phyloP scores from a whole-genome alignment of 129 eudicot species.

The Artemisia argyi region DNA sequence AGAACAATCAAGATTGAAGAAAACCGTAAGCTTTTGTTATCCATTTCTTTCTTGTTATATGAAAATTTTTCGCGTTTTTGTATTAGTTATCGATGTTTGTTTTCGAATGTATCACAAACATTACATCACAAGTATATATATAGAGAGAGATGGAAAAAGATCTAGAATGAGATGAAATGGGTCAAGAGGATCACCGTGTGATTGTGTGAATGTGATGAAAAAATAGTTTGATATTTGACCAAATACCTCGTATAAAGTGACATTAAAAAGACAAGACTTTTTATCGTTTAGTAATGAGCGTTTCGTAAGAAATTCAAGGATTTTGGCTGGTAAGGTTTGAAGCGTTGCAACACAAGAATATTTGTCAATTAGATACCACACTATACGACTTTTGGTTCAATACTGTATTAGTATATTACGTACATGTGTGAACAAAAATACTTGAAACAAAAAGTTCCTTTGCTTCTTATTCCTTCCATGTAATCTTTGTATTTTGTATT shows the following conservation, averaged over 20 bases:
- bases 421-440: no score
- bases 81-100: neutral
- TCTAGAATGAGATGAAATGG: neutral
- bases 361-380: no score
- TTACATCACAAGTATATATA: neutral
- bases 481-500: no score
- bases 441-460: no score
- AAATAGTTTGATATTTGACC: neutral
- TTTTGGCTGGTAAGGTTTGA: no score
- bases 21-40: constrained; percentile 10
- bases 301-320: neutral
- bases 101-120: neutral
- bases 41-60: constrained; percentile 20
- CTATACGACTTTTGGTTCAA: no score
- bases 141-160: neutral
- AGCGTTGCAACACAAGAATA: neutral
- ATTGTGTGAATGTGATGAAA: constrained; percentile 20
- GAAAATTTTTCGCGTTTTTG: neutral
- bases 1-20: constrained; percentile 28
- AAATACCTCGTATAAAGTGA: neutral
- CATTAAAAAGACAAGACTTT: neutral
- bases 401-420: neutral
- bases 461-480: no score
- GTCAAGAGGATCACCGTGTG: neutral
- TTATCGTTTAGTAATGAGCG: neutral